phyloP scores from a whole-genome alignment of 2,329 filamentous ascomycete species.

The Aureobasidium sp. region DNA sequence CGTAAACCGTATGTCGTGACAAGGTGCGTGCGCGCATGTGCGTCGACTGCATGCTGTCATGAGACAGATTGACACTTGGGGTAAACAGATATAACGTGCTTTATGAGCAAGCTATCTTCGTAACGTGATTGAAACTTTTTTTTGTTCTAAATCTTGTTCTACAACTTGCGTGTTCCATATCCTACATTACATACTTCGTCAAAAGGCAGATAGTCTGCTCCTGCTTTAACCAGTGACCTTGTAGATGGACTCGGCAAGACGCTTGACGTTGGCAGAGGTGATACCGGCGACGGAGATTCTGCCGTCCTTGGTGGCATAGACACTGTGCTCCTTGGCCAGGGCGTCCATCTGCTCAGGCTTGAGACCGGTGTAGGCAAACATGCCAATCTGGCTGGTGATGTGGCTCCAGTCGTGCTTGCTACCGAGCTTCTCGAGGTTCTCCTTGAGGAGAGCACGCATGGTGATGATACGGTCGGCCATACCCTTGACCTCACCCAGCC shows the following conservation, averaged over 20 bases:
- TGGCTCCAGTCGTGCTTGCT: constrained; percentile 98
- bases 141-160: constrained; percentile 1
- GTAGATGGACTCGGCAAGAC: constrained; percentile 76
- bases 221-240: constrained; percentile 62
- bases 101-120: not conserved
- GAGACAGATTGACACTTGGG: not conserved
- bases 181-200: constrained; percentile 12
- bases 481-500: constrained; percentile 92
- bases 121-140: not conserved
- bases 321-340: constrained; percentile 90
- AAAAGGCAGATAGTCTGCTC: not conserved
- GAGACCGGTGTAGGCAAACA: constrained; percentile 98
- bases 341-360: constrained; percentile 84
- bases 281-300: constrained; percentile 82
- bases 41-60: not conserved
- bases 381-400: constrained; percentile 97
- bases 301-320: constrained; percentile 93
- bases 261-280: constrained; percentile 69
- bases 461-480: constrained; percentile 99
- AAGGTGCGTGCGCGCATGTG: not conserved
- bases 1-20: not conserved
- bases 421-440: constrained; percentile 89
- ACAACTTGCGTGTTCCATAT: constrained; percentile 10
- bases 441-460: constrained; percentile 91
- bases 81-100: not conserved